These are phyloP conservation scores for Closterium sp. DNA, from an alignment of 139 green algal species.

Conservation along the genomic window DNA sequence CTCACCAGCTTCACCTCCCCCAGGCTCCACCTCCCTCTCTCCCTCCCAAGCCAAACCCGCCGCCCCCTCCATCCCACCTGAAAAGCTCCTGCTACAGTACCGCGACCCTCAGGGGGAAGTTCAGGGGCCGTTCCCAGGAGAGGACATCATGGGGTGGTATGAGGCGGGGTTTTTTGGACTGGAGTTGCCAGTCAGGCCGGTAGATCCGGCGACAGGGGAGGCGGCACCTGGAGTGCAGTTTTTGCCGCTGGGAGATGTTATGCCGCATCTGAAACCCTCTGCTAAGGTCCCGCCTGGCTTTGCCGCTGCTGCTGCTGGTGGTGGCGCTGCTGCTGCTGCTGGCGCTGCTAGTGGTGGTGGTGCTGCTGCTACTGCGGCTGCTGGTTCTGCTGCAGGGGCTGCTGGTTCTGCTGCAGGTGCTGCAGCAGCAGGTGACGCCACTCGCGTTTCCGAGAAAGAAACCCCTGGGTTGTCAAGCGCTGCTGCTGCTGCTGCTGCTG, in stretches of 20 bases:
- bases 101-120: constrained; percentile 65
- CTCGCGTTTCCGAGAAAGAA: background rate
- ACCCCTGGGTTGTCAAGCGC: no score
- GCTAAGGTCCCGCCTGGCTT: constrained; percentile 43
- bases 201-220: background rate
- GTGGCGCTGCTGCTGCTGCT: background rate
- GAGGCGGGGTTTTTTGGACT: constrained; percentile 73
- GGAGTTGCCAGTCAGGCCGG: constrained; percentile 63
- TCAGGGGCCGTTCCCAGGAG: constrained; percentile 76
- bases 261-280: constrained; percentile 47
- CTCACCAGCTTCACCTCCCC: background rate
- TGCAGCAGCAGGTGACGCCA: background rate
- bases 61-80: background rate
- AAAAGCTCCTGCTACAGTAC: constrained; percentile 65
- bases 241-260: constrained; percentile 25
- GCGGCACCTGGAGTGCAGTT: constrained; percentile 25
- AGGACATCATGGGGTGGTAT: constrained; percentile 81
- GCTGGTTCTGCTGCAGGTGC: no score
- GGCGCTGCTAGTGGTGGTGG: background rate
- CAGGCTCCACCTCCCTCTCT: background rate
- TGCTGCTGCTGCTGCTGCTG: background rate
- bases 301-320: constrained; percentile 14
- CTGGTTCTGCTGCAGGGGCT: background rate
- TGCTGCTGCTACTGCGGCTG: background rate
- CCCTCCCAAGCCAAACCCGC: background rate